These are phyloP conservation scores for Hirsutella thompsonii DNA, from an alignment of 2,329 filamentous ascomycete genomes.

Conservation along the genomic window DNA sequence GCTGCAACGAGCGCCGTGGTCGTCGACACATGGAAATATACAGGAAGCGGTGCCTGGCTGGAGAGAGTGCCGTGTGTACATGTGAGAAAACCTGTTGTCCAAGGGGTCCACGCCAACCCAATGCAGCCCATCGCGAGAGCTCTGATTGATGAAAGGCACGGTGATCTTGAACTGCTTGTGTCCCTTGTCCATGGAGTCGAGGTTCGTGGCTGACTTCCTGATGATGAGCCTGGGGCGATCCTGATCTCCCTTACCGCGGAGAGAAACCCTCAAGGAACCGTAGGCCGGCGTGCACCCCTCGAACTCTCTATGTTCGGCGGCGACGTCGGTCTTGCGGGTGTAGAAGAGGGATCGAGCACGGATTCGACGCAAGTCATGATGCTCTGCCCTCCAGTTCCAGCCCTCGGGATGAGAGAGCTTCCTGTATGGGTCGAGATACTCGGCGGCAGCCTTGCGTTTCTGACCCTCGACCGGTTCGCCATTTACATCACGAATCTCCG, in stretches of 20 bases:
- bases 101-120: conserved; percentile 77
- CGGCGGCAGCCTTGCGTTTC: conserved; percentile 25
- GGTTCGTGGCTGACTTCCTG: conserved; percentile 25
- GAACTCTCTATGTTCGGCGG: conserved; percentile 40
- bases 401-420: conserved; percentile 46
- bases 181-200: conserved; percentile 22
- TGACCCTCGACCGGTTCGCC: conserved; percentile 22
- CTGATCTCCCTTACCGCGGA: conserved; percentile 25
- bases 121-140: conserved; percentile 75
- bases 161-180: conserved; percentile 35
- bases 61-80: conserved; percentile 73
- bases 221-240: conserved; percentile 29
- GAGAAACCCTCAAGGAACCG: conserved; percentile 34
- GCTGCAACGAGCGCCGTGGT: conserved; percentile 63
- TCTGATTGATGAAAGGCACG: conserved; percentile 66
- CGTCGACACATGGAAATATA: conserved; percentile 89
- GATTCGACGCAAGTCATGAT: conserved; percentile 62
- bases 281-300: conserved; percentile 43
- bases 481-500: conserved; percentile 21
- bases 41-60: conserved; percentile 70
- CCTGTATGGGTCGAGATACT: conserved; percentile 54
- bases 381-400: conserved; percentile 53
- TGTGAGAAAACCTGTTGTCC: conserved; percentile 77
- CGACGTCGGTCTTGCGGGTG: conserved; percentile 37
- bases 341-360: conserved; percentile 45